Base-by-base conservation (phyloP, 2,329 filamentous ascomycete species). In the Ceratocystis papillata region DNA sequence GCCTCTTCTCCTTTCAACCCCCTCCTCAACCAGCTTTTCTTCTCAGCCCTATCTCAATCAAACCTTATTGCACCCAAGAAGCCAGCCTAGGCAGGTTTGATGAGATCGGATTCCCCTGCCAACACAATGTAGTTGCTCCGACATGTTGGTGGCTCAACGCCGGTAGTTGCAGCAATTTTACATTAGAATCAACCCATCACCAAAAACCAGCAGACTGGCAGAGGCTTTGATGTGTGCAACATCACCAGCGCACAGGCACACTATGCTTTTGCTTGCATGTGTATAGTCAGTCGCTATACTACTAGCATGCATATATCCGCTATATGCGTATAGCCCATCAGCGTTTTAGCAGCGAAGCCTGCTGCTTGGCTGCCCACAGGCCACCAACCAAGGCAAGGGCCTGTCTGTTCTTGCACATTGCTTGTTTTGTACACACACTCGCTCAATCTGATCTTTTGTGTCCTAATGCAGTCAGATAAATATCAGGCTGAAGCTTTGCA, bases 51-150 rank as follows among this genome's bases (percentile, higher is more conserved):
- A 37, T 37, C 22, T 10, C 55, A 59, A 20, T 59, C 28, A 59
- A 59, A 59, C 55, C 55, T 59, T 59, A 59, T 59, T 59, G 55
- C 17, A 59, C 28, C 7, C 15, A 59, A 20, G n/a, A 59, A 57
- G 28, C 28, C 53, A 20, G 48, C 48, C 48, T 20, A 17, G 53
- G 22, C 15, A 59, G 28, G n/a, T n/a, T 8, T 15, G 20, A 25
- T 28, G 48, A 53, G 48, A 28, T 53, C 48, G 10, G 5, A 10
- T 53, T 53, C 48, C 22, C 8, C 17, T 28, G 28, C 8, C 55
- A n/a, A n/a, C 28, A 30, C 28, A 37, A 15, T 28, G 0, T 12
- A 15, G 37, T 15, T n/a, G 55, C 28, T 25, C 55, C 55, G 55
- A 59, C 4, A 33, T 37, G 28, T 30, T 25, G 55, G 10, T 37